Conservation (phyloP, 129 eudicot genomes). For the Chrysanthemum makinoi region DNA sequence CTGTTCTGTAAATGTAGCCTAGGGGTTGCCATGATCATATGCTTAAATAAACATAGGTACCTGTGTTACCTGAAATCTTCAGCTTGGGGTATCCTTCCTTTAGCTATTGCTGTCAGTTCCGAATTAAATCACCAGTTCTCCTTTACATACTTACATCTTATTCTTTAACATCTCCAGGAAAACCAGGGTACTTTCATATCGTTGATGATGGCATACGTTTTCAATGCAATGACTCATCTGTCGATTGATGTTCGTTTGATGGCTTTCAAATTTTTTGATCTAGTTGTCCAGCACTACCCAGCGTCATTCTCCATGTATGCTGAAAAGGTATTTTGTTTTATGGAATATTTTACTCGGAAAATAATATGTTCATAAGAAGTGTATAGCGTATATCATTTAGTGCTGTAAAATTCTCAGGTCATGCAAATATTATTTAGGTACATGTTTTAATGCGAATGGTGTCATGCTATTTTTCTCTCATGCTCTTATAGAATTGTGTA, state of each 20-base stretch:
- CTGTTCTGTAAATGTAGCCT: background rate
- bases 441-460: background rate
- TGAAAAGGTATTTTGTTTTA: conserved; percentile 62
- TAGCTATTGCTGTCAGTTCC: conserved; percentile 7
- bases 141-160: conserved; percentile 13
- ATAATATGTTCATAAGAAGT: background rate
- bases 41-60: background rate
- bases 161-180: conserved; percentile 54
- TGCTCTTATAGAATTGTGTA: background rate
- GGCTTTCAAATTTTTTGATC: conserved; percentile 90
- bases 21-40: conserved; percentile 12
- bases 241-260: conserved; percentile 78
- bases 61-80: background rate
- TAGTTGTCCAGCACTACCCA: conserved; percentile 71
- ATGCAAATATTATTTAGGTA: background rate
- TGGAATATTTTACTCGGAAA: background rate
- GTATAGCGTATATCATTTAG: background rate
- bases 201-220: conserved; percentile 82
- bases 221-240: conserved; percentile 91
- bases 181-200: conserved; percentile 78
- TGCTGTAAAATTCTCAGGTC: too few species aligned
- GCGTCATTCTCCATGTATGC: conserved; percentile 69
- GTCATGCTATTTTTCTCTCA: background rate
- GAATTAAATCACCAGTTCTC: conserved; percentile 5
- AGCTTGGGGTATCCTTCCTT: conserved; percentile 16